Conservation (phyloP, 176 grass and related monocot species). For the Tillandsia leiboldiana region DNA sequence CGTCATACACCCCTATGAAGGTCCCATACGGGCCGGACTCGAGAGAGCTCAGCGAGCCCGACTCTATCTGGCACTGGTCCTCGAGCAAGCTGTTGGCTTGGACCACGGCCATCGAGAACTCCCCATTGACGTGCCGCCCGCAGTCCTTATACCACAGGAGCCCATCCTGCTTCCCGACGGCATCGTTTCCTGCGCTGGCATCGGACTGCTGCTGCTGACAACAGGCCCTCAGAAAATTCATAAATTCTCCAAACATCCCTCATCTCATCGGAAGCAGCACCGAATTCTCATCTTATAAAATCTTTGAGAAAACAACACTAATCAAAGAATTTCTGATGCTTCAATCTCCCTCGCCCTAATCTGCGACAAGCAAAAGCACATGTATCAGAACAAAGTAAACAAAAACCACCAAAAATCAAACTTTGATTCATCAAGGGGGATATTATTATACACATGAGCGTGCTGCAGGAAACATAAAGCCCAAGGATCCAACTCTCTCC, state of each 20-base stretch:
- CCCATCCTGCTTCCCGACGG: slow-evolving; percentile 18
- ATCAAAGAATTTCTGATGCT: neutral
- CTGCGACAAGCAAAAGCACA: neutral
- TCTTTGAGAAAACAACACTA: neutral
- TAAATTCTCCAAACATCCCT: slow-evolving; percentile 22
- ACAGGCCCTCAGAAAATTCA: slow-evolving; percentile 18
- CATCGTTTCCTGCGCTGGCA: neutral
- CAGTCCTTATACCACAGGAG: slow-evolving; percentile 28
- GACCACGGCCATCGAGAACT: slow-evolving; percentile 26
- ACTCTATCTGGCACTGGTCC: slow-evolving; percentile 25
- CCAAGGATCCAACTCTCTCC: neutral
- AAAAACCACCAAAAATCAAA: neutral
- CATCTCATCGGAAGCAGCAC: slow-evolving; percentile 16
- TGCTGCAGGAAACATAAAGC: neutral
- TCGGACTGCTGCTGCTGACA: slow-evolving; percentile 6
- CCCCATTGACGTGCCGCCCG: slow-evolving; percentile 18
- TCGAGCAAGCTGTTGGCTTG: slow-evolving; percentile 28
- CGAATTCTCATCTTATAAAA: slow-evolving; percentile 11
- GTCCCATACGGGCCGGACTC: slow-evolving; percentile 21
- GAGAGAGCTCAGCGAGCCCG: slow-evolving; percentile 11
- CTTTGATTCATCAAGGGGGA: neutral
- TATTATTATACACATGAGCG: neutral
- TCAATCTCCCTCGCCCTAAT: neutral
- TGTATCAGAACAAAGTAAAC: neutral
- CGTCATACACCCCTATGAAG: slow-evolving; percentile 21